Conservation (phyloP, 2,329 filamentous ascomycete species). For the Penicillium sp. region DNA sequence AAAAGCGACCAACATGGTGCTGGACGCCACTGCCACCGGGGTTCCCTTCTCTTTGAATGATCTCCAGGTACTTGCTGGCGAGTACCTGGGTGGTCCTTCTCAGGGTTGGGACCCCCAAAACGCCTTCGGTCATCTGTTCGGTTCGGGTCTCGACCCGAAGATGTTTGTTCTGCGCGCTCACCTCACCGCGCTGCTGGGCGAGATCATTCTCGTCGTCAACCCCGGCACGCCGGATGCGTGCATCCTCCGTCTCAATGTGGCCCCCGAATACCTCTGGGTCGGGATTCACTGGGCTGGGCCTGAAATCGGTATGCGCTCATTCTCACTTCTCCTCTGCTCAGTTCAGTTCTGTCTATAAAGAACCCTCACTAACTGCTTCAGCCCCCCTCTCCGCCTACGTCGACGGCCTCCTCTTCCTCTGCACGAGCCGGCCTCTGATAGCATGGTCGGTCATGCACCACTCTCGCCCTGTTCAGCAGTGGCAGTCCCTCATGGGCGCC, state of each 20-base stretch:
- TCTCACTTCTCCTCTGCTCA: not conserved
- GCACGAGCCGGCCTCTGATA: not conserved
- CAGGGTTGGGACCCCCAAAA: not conserved
- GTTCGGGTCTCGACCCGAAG: not conserved
- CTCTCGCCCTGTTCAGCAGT: not conserved
- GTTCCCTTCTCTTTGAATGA: conserved; percentile 1
- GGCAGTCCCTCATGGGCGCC: not conserved
- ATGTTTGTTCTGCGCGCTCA: conserved; percentile 2
- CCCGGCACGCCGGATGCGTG: not conserved
- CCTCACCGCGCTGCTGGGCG: conserved; percentile 1
- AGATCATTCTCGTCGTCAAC: conserved; percentile 10
- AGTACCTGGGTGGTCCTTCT: conserved; percentile 1
- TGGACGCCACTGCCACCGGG: not conserved
- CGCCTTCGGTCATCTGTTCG: conserved; percentile 4
- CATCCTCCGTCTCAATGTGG: conserved; percentile 4
- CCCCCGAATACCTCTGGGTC: conserved; percentile 10
- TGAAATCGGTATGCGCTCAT: not conserved
- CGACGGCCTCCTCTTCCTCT: not conserved
- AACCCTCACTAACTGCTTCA: not conserved
- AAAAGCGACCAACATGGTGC: not conserved
- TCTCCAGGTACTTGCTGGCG: conserved; percentile 6
- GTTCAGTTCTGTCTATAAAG: too few relatives aligned
- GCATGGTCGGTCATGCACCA: not conserved
- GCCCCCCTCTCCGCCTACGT: not conserved
- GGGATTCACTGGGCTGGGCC: conserved; percentile 7